Percentiles rank a stretch among this genome's conserved stretches.
Conservation (phyloP, 192 early-diverging fungal species). For the Backusella morwellensis region DNA sequence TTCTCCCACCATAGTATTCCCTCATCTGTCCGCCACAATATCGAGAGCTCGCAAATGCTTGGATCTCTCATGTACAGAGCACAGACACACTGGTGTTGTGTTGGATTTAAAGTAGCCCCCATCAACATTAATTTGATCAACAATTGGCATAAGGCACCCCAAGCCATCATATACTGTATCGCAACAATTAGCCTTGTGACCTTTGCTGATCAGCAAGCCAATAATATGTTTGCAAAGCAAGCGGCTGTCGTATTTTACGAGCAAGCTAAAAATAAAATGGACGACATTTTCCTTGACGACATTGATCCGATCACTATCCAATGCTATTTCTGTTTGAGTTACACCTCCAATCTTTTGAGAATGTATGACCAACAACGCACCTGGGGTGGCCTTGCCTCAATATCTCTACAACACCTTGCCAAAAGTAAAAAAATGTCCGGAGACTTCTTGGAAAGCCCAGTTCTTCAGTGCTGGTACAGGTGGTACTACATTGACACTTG, state of each 20-base stretch:
- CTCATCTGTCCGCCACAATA: constrained; percentile 6
- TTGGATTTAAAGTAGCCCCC: constrained; percentile 36
- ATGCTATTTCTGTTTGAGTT: constrained; percentile 33
- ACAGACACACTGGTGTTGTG: constrained; percentile 28
- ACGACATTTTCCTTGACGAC: constrained; percentile 31
- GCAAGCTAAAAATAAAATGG: constrained; percentile 30
- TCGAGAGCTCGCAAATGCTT: constrained; percentile 14
- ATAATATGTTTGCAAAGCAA: constrained; percentile 1
- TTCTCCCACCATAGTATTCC: not conserved
- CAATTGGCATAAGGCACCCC: constrained; percentile 19
- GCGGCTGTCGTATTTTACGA: constrained; percentile 32
- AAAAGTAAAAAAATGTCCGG: not conserved
- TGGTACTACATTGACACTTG: constrained; percentile 39
- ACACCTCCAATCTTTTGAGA: constrained; percentile 32
- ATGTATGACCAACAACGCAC: constrained; percentile 35
- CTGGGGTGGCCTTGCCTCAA: constrained; percentile 27
- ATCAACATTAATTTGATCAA: constrained; percentile 7
- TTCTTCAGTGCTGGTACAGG: constrained; percentile 21
- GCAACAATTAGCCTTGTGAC: constrained; percentile 33
- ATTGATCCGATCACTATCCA: constrained; percentile 14
- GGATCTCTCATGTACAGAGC: constrained; percentile 19
- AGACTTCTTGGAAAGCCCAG: not conserved
- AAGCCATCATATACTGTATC: constrained; percentile 21
- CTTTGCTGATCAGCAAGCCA: constrained; percentile 24
- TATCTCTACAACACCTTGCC: constrained; percentile 16